Evolutionary conservation across 371 early-diverging fungal genomes (phyloP), one percentile per base, ranked within the genome.

Genomic region (Fennellomyces sp.): DNA sequence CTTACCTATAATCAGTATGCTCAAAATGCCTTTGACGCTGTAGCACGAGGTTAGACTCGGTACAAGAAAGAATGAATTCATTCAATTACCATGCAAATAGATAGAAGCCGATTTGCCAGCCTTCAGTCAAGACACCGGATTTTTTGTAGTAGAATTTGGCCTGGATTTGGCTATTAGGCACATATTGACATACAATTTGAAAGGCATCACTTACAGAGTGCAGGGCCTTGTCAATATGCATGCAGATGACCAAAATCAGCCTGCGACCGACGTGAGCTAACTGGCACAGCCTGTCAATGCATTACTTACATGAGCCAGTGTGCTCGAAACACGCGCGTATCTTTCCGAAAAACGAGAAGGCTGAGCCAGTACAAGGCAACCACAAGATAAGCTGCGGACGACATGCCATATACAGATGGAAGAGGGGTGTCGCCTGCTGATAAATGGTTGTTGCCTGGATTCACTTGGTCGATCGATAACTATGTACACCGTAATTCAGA

Each of bases 371-470:
- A 60, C 3, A 21, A 62, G 15, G 74, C 65, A 11, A 72, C 73
- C 0, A 63, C 35, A 33, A 73, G 48, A 48, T 80, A 81, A 1
- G 76, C 70, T 13, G 73, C 19, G 1, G 78, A 75, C 0, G 74
- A 61, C 4, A 57, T 39, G 6, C 55, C 73, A 56, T 85, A 85
- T 15, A 85, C 80, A 25, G 50, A 63, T 2, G 82, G 82, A 33
- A 85, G 60, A 4, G 83, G 83, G 7, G 74, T 76, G 42, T 85
- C 85, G 6, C 83, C 83, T 26, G 85, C 85, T 19, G 82, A 82
- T 39, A 83, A 64, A 31, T 75, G 72, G 52, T 79, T 80, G 39
- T 69, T 69, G 21, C 73, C 76, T 2, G 83, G 83, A 54, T 85
- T 85, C 27, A 78, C 55, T 55, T 75, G 73, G 4, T 69, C 70